Conservation (phyloP, 805 yeast genomes). For the Ogataea neopini region DNA sequence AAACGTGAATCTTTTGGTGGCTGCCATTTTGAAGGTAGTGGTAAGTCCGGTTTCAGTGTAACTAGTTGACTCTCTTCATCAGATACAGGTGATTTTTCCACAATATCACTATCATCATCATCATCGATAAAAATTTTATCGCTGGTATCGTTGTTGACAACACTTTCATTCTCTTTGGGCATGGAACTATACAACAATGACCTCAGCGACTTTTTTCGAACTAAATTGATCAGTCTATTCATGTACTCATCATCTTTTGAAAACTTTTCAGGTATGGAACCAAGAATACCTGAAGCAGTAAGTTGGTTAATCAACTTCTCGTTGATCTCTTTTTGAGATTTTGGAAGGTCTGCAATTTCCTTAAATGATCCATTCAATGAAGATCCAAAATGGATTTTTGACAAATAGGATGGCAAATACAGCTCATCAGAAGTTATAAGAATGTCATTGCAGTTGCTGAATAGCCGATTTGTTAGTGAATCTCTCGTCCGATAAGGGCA, state of each 20-base stretch:
- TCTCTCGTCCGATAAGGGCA: neutral
- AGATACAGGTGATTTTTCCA: constrained; percentile 11
- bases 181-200: constrained; percentile 1
- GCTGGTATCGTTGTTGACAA: constrained; percentile 10
- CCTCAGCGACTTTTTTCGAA: constrained; percentile 15
- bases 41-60: constrained; percentile 7
- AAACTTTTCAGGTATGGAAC: constrained; percentile 22
- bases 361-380: constrained; percentile 14
- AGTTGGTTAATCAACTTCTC: constrained; percentile 15
- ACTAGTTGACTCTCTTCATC: constrained; percentile 4
- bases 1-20: constrained; percentile 21
- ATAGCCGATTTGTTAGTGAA: neutral
- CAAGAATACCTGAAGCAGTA: constrained; percentile 24
- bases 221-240: constrained; percentile 14
- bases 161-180: constrained; percentile 12
- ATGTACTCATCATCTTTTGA: constrained; percentile 21
- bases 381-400: constrained; percentile 24
- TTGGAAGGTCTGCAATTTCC: constrained; percentile 13
- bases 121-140: constrained; percentile 7
- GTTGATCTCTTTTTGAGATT: constrained; percentile 19
- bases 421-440: neutral
- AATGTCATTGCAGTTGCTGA: neutral
- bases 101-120: constrained; percentile 10
- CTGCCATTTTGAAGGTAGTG: constrained; percentile 33
- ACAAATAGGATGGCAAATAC: constrained; percentile 28